Base-by-base conservation (phyloP, 805 yeast species). In the Cyberlindnera misumaiensis region DNA sequence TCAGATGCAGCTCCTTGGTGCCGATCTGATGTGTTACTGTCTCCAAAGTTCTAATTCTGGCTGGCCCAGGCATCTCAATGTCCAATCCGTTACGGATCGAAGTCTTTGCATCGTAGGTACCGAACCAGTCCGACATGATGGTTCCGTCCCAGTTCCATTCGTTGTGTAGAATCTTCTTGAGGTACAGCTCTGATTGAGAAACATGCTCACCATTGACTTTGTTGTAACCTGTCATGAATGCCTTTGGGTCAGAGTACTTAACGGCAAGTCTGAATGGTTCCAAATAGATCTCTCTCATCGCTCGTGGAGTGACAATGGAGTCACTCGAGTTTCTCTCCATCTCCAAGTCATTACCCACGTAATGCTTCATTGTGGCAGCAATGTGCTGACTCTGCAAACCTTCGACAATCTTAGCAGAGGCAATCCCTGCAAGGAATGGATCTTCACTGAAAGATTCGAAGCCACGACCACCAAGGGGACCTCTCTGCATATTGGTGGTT, bases 21-120 rank as follows among this genome's bases (percentile, higher is more conserved):
- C 45, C 47, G 20, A 75, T 60, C 32, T 69, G 67, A 48, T 70
- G 75, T 11, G 59, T 42, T 13, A 74, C 56, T 14, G 66, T 58
- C 12, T 56, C 57, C 7, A 20, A 13, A 2, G 58, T 58, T 48
- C 70, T 60, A 59, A 78, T 68, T 37, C 67, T 59, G 8, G 80
- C 60, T 14, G 77, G 74, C 28, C 84, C 85, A 1, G 85, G 85
- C 81, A 76, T 75, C 55, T 79, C 85, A 48, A 79, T 60, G 51
- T 77, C 80, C 39, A 79, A 59, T 7, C 84, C 83, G 27, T 74
- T 73, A 30, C 68, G 64, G 34, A 77, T 53, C 11, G 79, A 49
- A 31, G 64, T 68, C 31, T 61, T 63, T 28, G 60, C 59, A 12
- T 77, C 64, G 53, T 72, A 76, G 9, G 68, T 65, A 18, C 84